Evolutionary conservation across 2,329 filamentous ascomycete genomes (phyloP).

Genomic region (Epichloe festucae): DNA sequence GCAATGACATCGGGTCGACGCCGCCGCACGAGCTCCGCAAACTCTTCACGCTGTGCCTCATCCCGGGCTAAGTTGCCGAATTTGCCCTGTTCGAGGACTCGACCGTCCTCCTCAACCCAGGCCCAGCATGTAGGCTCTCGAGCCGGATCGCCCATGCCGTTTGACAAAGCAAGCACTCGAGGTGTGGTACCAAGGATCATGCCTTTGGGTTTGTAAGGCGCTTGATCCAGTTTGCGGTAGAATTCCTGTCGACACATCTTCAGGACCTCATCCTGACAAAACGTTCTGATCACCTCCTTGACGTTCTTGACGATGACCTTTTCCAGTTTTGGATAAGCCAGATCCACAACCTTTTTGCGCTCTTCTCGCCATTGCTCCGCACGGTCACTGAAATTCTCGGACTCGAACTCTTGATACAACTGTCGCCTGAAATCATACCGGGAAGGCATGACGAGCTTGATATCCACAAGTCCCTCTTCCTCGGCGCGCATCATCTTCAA

Average conservation of each 20-base stretch:
- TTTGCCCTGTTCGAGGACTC: slow-evolving; percentile 79
- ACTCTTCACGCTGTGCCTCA: slow-evolving; percentile 52
- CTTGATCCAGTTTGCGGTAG: slow-evolving; percentile 81
- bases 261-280: slow-evolving; percentile 88
- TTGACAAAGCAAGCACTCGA: slow-evolving; percentile 75
- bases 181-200: slow-evolving; percentile 81
- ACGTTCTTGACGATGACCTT: slow-evolving; percentile 78
- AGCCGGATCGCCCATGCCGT: slow-evolving; percentile 59
- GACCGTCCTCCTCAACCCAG: slow-evolving; percentile 85
- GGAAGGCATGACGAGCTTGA: slow-evolving; percentile 65
- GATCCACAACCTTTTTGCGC: slow-evolving; percentile 70
- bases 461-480: slow-evolving; percentile 81
- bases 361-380: slow-evolving; percentile 92
- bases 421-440: slow-evolving; percentile 63
- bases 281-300: slow-evolving; percentile 85
- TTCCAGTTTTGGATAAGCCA: slow-evolving; percentile 70
- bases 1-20: slow-evolving; percentile 82
- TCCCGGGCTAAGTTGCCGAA: slow-evolving; percentile 65
- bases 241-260: slow-evolving; percentile 81
- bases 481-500: slow-evolving; percentile 97
- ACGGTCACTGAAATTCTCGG: slow-evolving; percentile 88
- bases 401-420: slow-evolving; percentile 74
- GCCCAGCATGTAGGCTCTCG: slow-evolving; percentile 82
- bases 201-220: slow-evolving; percentile 88
- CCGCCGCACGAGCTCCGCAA: slow-evolving; percentile 67